Percentiles rank a stretch among this genome's conserved stretches.
Evolutionary conservation across 2,329 filamentous ascomycete species (phyloP).

Genomic region (Exophiala oligosperma): DNA sequence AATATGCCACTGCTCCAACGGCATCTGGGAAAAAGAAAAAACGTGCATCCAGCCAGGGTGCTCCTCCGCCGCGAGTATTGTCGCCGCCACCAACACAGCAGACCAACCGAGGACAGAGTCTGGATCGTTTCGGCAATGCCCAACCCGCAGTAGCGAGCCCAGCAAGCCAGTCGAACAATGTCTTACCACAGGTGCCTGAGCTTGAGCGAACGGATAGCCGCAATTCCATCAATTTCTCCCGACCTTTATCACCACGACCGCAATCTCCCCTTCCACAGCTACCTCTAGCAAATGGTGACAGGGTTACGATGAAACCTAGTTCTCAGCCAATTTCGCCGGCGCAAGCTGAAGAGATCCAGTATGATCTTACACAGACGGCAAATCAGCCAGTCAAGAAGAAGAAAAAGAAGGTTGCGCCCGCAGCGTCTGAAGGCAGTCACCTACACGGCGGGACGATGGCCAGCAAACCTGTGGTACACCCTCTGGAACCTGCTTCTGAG

Average conservation of each 20-base stretch:
- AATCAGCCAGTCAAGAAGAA: slow-evolving; percentile 35
- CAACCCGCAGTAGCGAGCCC: slow-evolving; percentile 5
- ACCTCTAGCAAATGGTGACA: slow-evolving; percentile 7
- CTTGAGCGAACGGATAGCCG: slow-evolving; percentile 42
- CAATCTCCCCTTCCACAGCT: slow-evolving; percentile 9
- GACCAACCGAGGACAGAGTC: slow-evolving; percentile 39
- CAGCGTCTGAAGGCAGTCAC: slow-evolving; percentile 32
- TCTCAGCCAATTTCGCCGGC: slow-evolving; percentile 28
- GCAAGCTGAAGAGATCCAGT: slow-evolving; percentile 30
- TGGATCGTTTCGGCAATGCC: slow-evolving; percentile 35
- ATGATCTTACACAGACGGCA: slow-evolving; percentile 28
- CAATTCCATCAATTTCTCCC: slow-evolving; percentile 50
- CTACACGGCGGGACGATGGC: slow-evolving; percentile 30
- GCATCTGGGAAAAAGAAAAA: slow-evolving; percentile 32
- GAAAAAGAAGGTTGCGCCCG: slow-evolving; percentile 30
- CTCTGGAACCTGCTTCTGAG: slow-evolving; percentile 33
- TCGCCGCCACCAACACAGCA: slow-evolving; percentile 44
- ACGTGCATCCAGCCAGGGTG: slow-evolving; percentile 54
- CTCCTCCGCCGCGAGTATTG: slow-evolving; percentile 44
- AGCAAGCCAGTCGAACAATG: slow-evolving; percentile 8
- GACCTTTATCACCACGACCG: slow-evolving; percentile 42
- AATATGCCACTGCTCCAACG: slow-evolving; percentile 36
- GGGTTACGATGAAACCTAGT: slow-evolving; percentile 3
- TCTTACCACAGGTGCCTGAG: slow-evolving; percentile 32
- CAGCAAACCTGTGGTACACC: slow-evolving; percentile 31